These are phyloP conservation scores for Phoenix roebelenii DNA, from an alignment of 176 grass and related monocot species.

Conservation along the genomic window DNA sequence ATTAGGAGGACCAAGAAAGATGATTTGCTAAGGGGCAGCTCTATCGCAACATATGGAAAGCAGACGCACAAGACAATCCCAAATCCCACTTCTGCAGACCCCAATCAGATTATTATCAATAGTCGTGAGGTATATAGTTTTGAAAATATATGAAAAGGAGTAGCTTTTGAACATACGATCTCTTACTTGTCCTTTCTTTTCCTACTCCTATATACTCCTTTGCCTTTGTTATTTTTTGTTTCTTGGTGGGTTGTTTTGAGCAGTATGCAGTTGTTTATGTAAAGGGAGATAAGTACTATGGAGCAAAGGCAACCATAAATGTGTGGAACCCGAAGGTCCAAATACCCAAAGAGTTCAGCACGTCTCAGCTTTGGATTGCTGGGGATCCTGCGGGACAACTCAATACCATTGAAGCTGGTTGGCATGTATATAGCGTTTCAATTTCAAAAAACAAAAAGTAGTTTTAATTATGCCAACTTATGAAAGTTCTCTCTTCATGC, in stretches of 20 bases:
- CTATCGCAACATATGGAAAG: slow-evolving; percentile 1
- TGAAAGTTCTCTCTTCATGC: no score
- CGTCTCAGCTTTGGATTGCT: slow-evolving; percentile 3
- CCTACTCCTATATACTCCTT: no score
- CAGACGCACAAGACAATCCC: neutral
- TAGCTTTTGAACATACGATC: no score
- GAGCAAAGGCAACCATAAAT: neutral
- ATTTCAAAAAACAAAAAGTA: no score
- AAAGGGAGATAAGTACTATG: neutral
- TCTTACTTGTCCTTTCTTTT: neutral
- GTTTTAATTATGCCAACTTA: no score
- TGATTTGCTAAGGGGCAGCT: slow-evolving; percentile 4
- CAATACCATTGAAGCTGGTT: slow-evolving; percentile 7
- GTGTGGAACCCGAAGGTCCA: neutral
- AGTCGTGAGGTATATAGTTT: no score
- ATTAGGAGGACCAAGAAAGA: neutral
- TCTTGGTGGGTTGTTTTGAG: slow-evolving; percentile 6
- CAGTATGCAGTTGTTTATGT: neutral
- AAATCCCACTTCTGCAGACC: neutral
- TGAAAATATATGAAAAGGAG: no score
- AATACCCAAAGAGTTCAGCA: neutral
- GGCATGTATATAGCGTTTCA: neutral
- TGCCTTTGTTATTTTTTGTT: neutral
- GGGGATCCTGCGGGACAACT: neutral
- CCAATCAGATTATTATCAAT: no score